Base-by-base conservation (phyloP, 2,329 filamentous ascomycete genomes). In the Clonostachys rhizophaga region DNA sequence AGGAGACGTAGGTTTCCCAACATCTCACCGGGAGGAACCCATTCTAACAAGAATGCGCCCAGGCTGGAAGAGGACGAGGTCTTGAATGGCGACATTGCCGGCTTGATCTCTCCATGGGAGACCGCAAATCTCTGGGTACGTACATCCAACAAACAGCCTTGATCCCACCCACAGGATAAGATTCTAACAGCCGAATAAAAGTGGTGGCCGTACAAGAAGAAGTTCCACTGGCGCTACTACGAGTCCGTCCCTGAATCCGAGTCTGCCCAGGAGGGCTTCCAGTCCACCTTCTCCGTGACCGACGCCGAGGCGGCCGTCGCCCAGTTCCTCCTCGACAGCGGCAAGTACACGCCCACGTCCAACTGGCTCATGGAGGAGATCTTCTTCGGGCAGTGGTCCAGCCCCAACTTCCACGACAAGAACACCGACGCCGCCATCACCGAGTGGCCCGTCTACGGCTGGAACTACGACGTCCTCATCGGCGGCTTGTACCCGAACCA, bases 201-300 rank as follows among this genome's bases (percentile, higher is more conserved):
- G 72, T 77, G 73, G 72, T 77, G 74, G 74, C 74, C 74, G 2
- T 74, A 71, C 55, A 66, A 71, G 50, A 62, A 58, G 50, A 75
- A 75, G 55, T 77, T 78, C 57, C 73, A 76, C 58, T 71, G 70
- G 59, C 66, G 74, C n/a, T 76, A 74, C 59, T 78, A 78, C 55
- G 72, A 76, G 53, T 56, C 65, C n/a, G 63, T 76, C 5, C 61
- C 66, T 1, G 51, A 57, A n/a, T 61, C 64, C 39, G 59, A 61
- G 11, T 70, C 65, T 44, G 52, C 59, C 35, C 74, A 77, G 51
- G 55, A 75, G 49, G 74, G 72, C 9, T 76, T 76, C 57, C 74
- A 77, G 50, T 74, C 70, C 50, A 78, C 74, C 17, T 78, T 78
- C 53, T 76, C 73, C 35, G 58, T 76, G 20, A 70, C 72, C 0